Base-by-base conservation (phyloP, 2,329 filamentous ascomycete genomes). In the Clonostachys rosea region DNA sequence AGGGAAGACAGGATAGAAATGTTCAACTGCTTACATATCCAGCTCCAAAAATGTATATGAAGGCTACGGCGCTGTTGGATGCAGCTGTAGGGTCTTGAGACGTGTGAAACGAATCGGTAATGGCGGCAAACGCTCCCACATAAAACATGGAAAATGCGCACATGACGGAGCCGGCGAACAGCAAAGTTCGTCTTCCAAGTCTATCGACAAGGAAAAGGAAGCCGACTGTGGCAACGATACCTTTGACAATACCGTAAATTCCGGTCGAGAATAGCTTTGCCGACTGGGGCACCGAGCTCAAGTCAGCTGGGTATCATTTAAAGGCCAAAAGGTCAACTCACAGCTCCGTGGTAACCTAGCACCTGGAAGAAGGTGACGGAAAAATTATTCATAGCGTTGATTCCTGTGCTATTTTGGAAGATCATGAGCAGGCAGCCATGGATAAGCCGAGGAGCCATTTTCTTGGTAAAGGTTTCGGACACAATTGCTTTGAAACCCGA, bases 171-270 rank as follows among this genome's bases (percentile, higher is more conserved):
- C 59, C 59, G 54, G 56, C 59, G 46, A 78, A 69, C 35, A 79
- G 66, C 7, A 70, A 71, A 48, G 67, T 69, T 50, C 73, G 72
- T 8, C 73, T 68, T 14, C 74, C 74, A 33, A 73, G 65, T 33
- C 63, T 65, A 48, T 78, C 74, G 0, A 73, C 73, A 9, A 77
- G 70, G 47, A 74, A 71, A 4, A 62, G 63, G 45, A 67, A 67
- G 20, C 68, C 48, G 16, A 68, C 47, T 58, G 65, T 67, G 11
- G 62, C 63, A 2, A 67, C 48, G 0, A 63, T 66, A 10, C 24
- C 24, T 51, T 68, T 68, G 45, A 62, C 55, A 43, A 67, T 62
- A 11, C 69, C 70, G 48, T 69, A 68, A 44, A 73, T 63, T 1
- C 68, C 68, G 2, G 69, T 71, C 2, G 62, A 63, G 52, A 69